A percentile compares a stretch with the other conserved stretches of the same genome.
Evolutionary conservation across 208 protist genomes (phyloP).

Genomic region (Trypanosomatidae sp.): DNA sequence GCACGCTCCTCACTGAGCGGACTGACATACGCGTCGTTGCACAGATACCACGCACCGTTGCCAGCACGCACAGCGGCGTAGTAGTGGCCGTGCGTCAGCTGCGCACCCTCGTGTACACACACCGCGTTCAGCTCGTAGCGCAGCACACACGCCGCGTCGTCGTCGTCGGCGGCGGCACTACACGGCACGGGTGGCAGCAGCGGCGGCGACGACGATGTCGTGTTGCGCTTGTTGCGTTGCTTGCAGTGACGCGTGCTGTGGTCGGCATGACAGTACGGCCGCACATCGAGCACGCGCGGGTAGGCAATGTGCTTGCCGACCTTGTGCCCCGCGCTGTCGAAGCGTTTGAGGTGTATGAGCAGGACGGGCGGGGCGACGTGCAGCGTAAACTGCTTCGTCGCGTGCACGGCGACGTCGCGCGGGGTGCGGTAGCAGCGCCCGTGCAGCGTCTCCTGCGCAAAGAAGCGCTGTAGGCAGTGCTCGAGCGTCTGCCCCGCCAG

Average conservation of each 20-base stretch:
- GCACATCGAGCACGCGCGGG: constrained; percentile 42
- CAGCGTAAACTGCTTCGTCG: constrained; percentile 68
- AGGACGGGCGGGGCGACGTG: constrained; percentile 72
- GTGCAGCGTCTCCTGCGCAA: constrained; percentile 46
- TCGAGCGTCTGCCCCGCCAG: constrained; percentile 47
- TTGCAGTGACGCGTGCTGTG: neutral
- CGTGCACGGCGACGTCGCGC: constrained; percentile 56
- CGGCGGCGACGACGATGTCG: neutral
- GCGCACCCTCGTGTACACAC: constrained; percentile 76
- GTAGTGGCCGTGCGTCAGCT: constrained; percentile 84
- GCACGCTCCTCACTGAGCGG: constrained; percentile 46
- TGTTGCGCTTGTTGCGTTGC: neutral
- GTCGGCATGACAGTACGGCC: constrained; percentile 21
- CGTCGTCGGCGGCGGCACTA: neutral
- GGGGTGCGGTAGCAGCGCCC: constrained; percentile 65
- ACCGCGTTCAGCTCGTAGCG: constrained; percentile 83
- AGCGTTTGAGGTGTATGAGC: constrained; percentile 85
- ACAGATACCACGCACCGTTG: constrained; percentile 81
- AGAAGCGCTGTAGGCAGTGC: constrained; percentile 72
- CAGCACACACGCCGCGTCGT: constrained; percentile 1
- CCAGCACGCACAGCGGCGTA: constrained; percentile 67
- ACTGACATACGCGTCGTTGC: constrained; percentile 68
- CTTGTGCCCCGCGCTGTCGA: constrained; percentile 48
- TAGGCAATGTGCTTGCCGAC: constrained; percentile 51
- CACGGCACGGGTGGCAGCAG: neutral